These are phyloP conservation scores for Funneliformis mosseae DNA, from an alignment of 192 early-diverging fungal species.

Conservation along the genomic window DNA sequence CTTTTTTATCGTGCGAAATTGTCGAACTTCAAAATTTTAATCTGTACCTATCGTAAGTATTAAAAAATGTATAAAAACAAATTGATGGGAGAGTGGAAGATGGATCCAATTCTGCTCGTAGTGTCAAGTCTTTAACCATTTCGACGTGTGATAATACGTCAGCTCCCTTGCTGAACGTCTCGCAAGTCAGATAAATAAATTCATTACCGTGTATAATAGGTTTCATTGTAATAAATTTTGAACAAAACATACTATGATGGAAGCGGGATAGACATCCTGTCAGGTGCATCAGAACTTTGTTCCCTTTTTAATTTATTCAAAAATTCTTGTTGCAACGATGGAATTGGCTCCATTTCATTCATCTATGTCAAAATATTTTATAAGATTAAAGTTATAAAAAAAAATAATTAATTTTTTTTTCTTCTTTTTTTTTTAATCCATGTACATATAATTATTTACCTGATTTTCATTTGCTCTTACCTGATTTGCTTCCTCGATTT, in stretches of 20 bases:
- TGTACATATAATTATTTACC: background rate
- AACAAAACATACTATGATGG: slow-evolving; percentile 64
- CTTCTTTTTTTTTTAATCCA: too few relatives aligned
- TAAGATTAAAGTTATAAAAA: background rate
- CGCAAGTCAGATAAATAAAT: slow-evolving; percentile 42
- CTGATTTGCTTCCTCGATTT: background rate
- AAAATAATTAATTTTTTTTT: background rate
- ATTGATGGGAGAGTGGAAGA: slow-evolving; percentile 78
- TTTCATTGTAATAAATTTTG: background rate
- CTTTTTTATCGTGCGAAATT: slow-evolving; percentile 2
- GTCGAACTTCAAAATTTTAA: background rate
- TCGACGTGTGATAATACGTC: slow-evolving; percentile 84
- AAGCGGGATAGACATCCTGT: slow-evolving; percentile 65
- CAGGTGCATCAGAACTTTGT: slow-evolving; percentile 49
- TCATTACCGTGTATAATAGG: slow-evolving; percentile 38
- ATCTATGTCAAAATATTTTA: background rate
- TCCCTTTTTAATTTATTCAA: slow-evolving; percentile 1
- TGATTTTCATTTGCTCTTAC: background rate
- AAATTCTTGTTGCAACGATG: slow-evolving; percentile 19
- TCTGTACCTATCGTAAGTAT: slow-evolving; percentile 71
- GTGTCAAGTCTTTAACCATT: slow-evolving; percentile 72
- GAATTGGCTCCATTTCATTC: background rate
- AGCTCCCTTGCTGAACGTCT: slow-evolving; percentile 63
- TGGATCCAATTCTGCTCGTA: slow-evolving; percentile 67
- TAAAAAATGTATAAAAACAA: slow-evolving; percentile 96